phyloP scores from a whole-genome alignment of 2,329 filamentous ascomycete species.

The Aspergillus cejpii region DNA sequence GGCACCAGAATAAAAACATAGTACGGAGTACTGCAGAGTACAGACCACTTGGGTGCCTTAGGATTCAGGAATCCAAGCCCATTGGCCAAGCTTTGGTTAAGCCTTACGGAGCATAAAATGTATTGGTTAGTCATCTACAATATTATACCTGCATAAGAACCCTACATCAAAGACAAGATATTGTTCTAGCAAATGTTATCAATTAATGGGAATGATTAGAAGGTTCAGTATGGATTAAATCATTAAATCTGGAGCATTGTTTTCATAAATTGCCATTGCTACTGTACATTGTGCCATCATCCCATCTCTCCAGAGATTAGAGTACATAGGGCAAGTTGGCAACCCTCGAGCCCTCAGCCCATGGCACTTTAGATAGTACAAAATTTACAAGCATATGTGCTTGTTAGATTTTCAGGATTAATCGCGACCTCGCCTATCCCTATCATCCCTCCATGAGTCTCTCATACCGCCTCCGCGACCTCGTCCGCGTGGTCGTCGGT shows the following conservation, averaged over 20 bases:
- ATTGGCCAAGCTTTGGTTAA: conserved; percentile 15
- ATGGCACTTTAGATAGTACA: neutral
- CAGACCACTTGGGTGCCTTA: no score
- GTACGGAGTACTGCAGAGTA: no score
- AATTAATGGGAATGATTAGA: neutral
- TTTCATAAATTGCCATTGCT: neutral
- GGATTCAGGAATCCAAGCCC: conserved; percentile 3
- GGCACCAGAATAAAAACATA: neutral
- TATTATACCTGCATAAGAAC: neutral
- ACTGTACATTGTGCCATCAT: neutral
- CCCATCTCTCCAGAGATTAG: no score
- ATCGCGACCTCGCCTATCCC: conserved; percentile 8
- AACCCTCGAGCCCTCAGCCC: no score
- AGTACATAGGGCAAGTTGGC: no score
- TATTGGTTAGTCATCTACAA: neutral
- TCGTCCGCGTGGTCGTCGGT: conserved; percentile 29
- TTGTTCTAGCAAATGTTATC: no score
- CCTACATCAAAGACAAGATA: no score
- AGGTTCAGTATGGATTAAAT: no score
- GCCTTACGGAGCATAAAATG: conserved; percentile 1
- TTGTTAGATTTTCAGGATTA: neutral
- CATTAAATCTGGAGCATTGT: neutral
- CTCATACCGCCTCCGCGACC: conserved; percentile 27
- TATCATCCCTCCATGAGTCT: conserved; percentile 15
- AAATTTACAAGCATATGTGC: neutral